Conservation (phyloP, 2,329 filamentous ascomycete species). For the Coniella lustricola region DNA sequence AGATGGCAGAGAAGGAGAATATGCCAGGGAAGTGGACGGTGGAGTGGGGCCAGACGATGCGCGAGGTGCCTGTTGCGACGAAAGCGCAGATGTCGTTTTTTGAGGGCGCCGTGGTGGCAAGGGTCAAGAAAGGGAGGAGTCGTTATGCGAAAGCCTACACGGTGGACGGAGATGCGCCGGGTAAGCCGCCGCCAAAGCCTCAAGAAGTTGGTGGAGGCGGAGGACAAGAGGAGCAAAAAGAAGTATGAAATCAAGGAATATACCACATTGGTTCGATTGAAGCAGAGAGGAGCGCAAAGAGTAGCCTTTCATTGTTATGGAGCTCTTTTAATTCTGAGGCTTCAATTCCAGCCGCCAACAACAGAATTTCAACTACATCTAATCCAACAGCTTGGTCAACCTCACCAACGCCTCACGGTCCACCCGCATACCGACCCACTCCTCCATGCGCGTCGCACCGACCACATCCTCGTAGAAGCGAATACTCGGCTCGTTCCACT, state of each 20-base stretch:
- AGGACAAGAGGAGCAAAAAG: too few relatives aligned
- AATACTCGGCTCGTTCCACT: constrained; percentile 89
- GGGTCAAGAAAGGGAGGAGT: background rate
- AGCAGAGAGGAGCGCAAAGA: background rate
- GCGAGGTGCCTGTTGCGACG: constrained; percentile 24
- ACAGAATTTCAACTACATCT: background rate
- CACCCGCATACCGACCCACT: constrained; percentile 71
- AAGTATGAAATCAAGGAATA: background rate
- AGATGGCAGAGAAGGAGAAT: constrained; percentile 28
- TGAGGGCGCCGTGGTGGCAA: constrained; percentile 28
- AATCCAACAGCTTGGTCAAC: constrained; percentile 43
- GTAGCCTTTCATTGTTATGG: too few relatives aligned
- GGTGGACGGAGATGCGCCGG: background rate
- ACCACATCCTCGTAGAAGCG: constrained; percentile 67
- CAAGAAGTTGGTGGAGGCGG: too few relatives aligned
- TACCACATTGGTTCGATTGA: too few relatives aligned
- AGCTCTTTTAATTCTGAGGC: too few relatives aligned
- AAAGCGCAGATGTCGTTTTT: constrained; percentile 39
- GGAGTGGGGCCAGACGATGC: constrained; percentile 37
- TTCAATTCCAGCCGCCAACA: too few relatives aligned
- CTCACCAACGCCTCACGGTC: constrained; percentile 58
- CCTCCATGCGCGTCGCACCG: constrained; percentile 59
- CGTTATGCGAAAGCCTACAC: background rate
- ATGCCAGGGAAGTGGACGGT: constrained; percentile 25
- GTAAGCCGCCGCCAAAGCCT: too few relatives aligned